These are phyloP conservation scores for Beauveria sp. DNA, from an alignment of 2,329 filamentous ascomycete species.

Conservation along the genomic window DNA sequence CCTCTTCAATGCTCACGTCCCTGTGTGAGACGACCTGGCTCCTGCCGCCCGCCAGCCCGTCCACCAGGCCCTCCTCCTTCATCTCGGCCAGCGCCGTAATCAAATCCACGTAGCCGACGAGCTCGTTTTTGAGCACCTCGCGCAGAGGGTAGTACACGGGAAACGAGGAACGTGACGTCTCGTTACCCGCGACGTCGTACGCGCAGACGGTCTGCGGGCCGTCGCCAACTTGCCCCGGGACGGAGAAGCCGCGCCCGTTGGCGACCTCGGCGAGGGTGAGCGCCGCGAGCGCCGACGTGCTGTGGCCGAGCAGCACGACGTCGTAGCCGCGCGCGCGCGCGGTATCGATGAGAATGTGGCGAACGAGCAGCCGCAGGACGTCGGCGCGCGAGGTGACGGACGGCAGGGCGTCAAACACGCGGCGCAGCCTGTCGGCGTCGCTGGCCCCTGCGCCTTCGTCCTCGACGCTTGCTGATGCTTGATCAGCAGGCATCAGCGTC, in stretches of 20 bases:
- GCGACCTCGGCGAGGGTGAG: constrained; percentile 80
- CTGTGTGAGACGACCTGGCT: constrained; percentile 53
- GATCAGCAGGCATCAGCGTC: constrained; percentile 25
- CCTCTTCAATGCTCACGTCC: constrained; percentile 80
- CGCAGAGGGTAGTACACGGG: constrained; percentile 70
- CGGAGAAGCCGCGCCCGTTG: constrained; percentile 77
- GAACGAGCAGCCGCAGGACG: constrained; percentile 61
- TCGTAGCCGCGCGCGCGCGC: constrained; percentile 55
- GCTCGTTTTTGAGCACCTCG: constrained; percentile 77
- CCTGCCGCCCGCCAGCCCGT: constrained; percentile 20
- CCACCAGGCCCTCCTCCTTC: constrained; percentile 30
- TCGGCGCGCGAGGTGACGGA: constrained; percentile 73
- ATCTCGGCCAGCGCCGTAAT: constrained; percentile 44
- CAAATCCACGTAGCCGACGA: constrained; percentile 57
- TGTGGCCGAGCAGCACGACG: constrained; percentile 74
- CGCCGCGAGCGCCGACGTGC: constrained; percentile 80
- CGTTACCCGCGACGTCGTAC: constrained; percentile 20
- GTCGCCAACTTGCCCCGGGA: constrained; percentile 78
- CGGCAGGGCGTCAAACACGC: constrained; percentile 52
- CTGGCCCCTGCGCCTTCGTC: constrained; percentile 19
- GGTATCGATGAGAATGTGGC: constrained; percentile 60
- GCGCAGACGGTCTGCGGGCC: constrained; percentile 41
- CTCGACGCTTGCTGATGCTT: constrained; percentile 19
- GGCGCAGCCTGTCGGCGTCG: constrained; percentile 36
- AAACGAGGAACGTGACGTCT: constrained; percentile 20